Evolutionary conservation across 306 rosid genomes (phyloP).

Genomic region (Cicer pinnatifidum): DNA sequence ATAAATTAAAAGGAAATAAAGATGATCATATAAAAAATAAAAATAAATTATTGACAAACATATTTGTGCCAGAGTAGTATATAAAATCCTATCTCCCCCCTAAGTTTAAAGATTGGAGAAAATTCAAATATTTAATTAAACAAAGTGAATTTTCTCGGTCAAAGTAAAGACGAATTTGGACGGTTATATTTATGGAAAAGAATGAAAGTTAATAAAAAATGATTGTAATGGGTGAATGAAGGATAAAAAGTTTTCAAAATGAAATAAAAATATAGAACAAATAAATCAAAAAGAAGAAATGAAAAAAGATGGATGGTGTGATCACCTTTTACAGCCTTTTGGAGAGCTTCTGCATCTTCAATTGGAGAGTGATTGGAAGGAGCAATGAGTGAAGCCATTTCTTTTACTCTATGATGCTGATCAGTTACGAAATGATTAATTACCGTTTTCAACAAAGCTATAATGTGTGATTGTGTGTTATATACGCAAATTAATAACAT

Average conservation of each 20-base stretch:
- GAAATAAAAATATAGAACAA: neutral
- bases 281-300: neutral
- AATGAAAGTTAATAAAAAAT: neutral
- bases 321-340: conserved; percentile 59
- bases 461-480: neutral
- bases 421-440: neutral
- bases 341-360: conserved; percentile 73
- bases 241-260: neutral
- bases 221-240: neutral
- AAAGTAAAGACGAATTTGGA: no score
- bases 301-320: conserved; percentile 12
- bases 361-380: conserved; percentile 49
- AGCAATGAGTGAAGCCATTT: conserved; percentile 65
- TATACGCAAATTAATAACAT: neutral
- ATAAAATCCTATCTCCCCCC: no score
- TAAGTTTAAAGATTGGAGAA: no score
- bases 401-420: neutral
- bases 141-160: no score
- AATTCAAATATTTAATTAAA: no score
- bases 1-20: no score
- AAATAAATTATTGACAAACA: no score
- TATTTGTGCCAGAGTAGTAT: no score
- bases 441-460: conserved; percentile 16
- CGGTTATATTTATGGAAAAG: neutral
- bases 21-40: no score